These are phyloP conservation scores for Limnanthes douglasii DNA, from an alignment of 345 rosid genomes.

Conservation along the genomic window DNA sequence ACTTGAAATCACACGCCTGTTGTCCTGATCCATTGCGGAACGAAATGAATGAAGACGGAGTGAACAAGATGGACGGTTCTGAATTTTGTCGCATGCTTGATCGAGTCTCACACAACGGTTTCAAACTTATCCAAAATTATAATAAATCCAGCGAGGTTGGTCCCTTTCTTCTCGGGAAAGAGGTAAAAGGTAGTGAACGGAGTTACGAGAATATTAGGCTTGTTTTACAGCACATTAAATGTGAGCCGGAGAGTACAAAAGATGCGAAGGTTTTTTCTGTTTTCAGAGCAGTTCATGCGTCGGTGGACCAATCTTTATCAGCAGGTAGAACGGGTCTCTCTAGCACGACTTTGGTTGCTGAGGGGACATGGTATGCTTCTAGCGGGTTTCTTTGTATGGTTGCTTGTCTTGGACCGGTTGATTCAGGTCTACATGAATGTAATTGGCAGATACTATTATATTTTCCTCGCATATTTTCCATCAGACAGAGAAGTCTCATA, in stretches of 20 bases:
- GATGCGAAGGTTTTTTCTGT: conserved; percentile 52
- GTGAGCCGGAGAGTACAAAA: too few species aligned
- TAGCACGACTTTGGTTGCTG: conserved; percentile 66
- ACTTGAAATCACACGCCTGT: conserved; percentile 49
- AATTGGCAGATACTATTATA: conserved; percentile 50
- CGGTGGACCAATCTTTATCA: conserved; percentile 29
- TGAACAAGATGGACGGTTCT: too few species aligned
- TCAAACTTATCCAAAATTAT: too few species aligned
- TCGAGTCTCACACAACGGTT: too few species aligned
- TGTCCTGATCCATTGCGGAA: conserved; percentile 41
- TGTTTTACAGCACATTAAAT: conserved; percentile 44
- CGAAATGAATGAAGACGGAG: too few species aligned
- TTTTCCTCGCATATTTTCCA: conserved; percentile 59
- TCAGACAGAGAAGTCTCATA: conserved; percentile 59
- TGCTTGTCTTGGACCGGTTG: conserved; percentile 43
- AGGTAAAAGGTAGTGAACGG: too few species aligned
- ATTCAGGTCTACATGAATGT: conserved; percentile 31
- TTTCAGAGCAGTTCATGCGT: conserved; percentile 39
- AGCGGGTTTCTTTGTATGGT: conserved; percentile 87
- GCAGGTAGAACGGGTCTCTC: conserved; percentile 33
- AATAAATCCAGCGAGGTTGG: too few species aligned
- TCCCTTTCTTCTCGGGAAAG: too few species aligned
- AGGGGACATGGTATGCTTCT: conserved; percentile 68
- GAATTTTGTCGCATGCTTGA: too few species aligned
- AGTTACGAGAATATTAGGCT: conserved; percentile 54